phyloP scores from a whole-genome alignment of 2,329 filamentous ascomycete species.

The Xylariaceae sp. region DNA sequence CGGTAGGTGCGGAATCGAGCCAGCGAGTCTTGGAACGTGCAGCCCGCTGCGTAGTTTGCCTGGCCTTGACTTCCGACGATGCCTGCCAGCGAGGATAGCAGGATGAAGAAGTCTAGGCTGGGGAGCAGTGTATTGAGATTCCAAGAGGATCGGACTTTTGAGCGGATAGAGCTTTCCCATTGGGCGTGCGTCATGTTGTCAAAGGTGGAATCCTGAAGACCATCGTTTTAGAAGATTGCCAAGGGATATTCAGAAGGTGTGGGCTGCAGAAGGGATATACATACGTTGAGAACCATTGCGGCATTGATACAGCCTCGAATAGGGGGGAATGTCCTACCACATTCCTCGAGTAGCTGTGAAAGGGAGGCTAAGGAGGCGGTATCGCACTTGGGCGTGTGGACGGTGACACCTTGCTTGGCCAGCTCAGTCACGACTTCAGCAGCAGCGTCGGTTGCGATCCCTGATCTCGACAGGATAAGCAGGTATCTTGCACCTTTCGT shows the following conservation, averaged over 20 bases:
- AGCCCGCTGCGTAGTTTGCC: conserved; percentile 60
- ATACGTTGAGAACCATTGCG: conserved; percentile 9
- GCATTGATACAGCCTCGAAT: conserved; percentile 23
- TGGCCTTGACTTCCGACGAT: conserved; percentile 61
- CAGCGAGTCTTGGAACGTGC: conserved; percentile 49
- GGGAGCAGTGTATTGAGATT: conserved; percentile 14
- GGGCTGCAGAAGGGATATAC: not conserved
- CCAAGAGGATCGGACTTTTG: conserved; percentile 21
- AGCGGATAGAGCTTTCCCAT: conserved; percentile 10
- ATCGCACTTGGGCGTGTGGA: too few relatives aligned
- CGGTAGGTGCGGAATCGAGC: conserved; percentile 3
- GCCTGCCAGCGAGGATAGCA: conserved; percentile 58
- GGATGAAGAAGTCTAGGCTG: conserved; percentile 24
- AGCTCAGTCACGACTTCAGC: too few relatives aligned
- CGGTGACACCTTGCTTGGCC: too few relatives aligned
- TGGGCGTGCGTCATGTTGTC: conserved; percentile 19
- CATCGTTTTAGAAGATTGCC: too few relatives aligned
- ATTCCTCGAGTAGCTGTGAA: too few relatives aligned
- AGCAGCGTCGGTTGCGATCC: too few relatives aligned
- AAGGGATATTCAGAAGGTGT: not conserved
- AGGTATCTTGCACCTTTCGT: conserved; percentile 29
- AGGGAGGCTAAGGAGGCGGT: too few relatives aligned
- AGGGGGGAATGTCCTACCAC: not conserved
- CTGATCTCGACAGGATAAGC: conserved; percentile 10
- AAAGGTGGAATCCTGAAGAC: conserved; percentile 22